Base-by-base conservation (phyloP, 768 basidiomycete genomes). In the Termitomyces sp. region DNA sequence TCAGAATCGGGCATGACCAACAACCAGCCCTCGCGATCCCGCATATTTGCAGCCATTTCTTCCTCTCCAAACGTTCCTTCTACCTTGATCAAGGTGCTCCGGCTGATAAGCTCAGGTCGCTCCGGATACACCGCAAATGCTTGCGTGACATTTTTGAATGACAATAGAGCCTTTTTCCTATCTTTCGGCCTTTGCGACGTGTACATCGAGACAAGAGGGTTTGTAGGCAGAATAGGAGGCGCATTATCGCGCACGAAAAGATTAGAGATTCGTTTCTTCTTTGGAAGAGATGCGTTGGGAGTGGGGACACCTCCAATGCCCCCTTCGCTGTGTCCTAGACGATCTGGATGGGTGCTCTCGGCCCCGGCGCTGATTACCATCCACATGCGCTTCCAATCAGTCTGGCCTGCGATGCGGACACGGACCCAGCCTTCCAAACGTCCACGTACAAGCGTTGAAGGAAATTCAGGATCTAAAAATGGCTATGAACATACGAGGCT, bases 121-220 rank as follows among this genome's bases (percentile, higher is more conserved):
- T 98, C 96, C 1, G 96, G 96, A 70, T 95, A 99, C 9, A 99
- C 93, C 3, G 93, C 92, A 68, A 95, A 97, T 18, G 89, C 92
- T 73, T 97, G 93, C 0, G 87, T 83, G 54, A 95, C 78, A 44
- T 84, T 73, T 34, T 73, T 78, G 58, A 96, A 73, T 0, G 89
- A 88, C 61, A 96, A 72, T 4, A 93, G 67, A 0, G 91, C 72
- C 64, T 81, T 85, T 73, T 84, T 92, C 71, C 77, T 84, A 65
- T 93, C 90, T 67, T 88, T 91, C 6, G 82, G 80, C 72, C 88
- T 92, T 15, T 79, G 77, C 4, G 85, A 83, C 1, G 73, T 60
- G 61, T 78, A 91, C 69, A 94, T 81, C 13, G 82, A 76, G 46
- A 94, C 76, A 20, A 70, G 64, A 24, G 78, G 66, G 51, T 73